These are phyloP conservation scores for Aegilops longissima DNA, from an alignment of 176 grass and related monocot genomes.

Conservation along the genomic window DNA sequence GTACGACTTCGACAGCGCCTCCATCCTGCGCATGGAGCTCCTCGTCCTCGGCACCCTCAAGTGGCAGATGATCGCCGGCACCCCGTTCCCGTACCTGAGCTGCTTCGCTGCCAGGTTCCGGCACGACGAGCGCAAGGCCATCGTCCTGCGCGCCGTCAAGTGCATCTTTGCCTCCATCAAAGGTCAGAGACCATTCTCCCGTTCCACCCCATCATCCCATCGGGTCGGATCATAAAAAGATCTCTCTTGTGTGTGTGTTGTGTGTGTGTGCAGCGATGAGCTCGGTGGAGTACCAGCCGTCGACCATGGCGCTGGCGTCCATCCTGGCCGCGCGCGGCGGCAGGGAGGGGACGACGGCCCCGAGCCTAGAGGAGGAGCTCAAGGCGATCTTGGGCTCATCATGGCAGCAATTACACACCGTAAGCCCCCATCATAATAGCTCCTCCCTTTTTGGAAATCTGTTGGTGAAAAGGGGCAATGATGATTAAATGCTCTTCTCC, in stretches of 20 bases:
- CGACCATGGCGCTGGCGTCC: slow-evolving; percentile 66
- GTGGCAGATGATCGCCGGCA: slow-evolving; percentile 72
- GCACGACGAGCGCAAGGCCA: slow-evolving; percentile 31
- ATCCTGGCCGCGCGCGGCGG: slow-evolving; percentile 44
- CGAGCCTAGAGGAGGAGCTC: slow-evolving; percentile 50
- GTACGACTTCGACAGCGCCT: slow-evolving; percentile 35
- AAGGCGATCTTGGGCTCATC: slow-evolving; percentile 51
- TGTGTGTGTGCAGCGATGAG: slow-evolving; percentile 53
- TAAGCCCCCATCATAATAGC: slow-evolving; percentile 36
- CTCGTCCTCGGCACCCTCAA: slow-evolving; percentile 60
- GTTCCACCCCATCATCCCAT: not conserved
- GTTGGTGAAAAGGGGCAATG: slow-evolving; percentile 40
- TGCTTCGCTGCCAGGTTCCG: slow-evolving; percentile 57
- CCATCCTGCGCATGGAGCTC: slow-evolving; percentile 87
- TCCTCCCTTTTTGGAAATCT: slow-evolving; percentile 11
- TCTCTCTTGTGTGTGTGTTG: not conserved
- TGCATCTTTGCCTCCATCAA: slow-evolving; percentile 59
- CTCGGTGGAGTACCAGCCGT: slow-evolving; percentile 57
- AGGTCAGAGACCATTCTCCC: slow-evolving; percentile 26
- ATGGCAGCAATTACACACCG: slow-evolving; percentile 56
- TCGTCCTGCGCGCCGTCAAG: slow-evolving; percentile 53
- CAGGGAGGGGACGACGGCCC: slow-evolving; percentile 26
- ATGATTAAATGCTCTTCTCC: slow-evolving; percentile 58
- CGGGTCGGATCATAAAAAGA: not conserved
- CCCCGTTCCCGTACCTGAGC: slow-evolving; percentile 78